Evolutionary conservation across 768 basidiomycete genomes (phyloP), one percentile per base, ranked within the genome.

Genomic region (Strobilomyces confusus): DNA sequence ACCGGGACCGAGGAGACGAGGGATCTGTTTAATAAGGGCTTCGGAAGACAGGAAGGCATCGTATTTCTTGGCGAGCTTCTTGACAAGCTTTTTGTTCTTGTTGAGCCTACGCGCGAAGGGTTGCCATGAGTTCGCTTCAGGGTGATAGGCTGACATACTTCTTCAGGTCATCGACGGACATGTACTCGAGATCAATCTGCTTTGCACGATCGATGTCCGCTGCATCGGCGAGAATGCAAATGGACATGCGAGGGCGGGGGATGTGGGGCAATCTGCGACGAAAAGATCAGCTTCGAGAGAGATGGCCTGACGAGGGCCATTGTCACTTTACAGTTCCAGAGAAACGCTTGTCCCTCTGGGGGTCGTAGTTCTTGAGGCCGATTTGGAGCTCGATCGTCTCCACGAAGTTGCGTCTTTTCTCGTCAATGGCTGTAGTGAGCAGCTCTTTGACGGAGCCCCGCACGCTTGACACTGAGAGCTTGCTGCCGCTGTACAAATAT

Each of bases 21-120:
- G 97, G 57, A 99, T 98, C 78, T 98, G 95, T 82, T 97, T 98
- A 82, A 99, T 98, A 63, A 99, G 82, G 56, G 92, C 77, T 74
- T 99, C 97, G 54, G 97, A 98, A 33, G 95, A 84, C 61, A 99
- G 78, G 87, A 99, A 99, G 55, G 95, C 94, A 65, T 99, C 95
- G 78, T 98, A 95, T 73, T 98, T 98, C 82, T 98, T 98, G 62
- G 95, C 95, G 63, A 98, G 90, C 80, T 97, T 97, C 83, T 98
- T 99, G 69, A 98, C 97, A 58, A 99, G 91, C 79, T 99, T 99
- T 82, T 99, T 98, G 84, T 98, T 99, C 80, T 97, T 95, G 87
- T 95, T 97, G 60, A 98, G 83, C 76, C 90, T 92, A 44, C 17
- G 22, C n/a, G n/a, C 29, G 17, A 43, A 13, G 19, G 44, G 52